Conservation (phyloP, 75 land plant species). For the Adiantum capillusveneris region DNA sequence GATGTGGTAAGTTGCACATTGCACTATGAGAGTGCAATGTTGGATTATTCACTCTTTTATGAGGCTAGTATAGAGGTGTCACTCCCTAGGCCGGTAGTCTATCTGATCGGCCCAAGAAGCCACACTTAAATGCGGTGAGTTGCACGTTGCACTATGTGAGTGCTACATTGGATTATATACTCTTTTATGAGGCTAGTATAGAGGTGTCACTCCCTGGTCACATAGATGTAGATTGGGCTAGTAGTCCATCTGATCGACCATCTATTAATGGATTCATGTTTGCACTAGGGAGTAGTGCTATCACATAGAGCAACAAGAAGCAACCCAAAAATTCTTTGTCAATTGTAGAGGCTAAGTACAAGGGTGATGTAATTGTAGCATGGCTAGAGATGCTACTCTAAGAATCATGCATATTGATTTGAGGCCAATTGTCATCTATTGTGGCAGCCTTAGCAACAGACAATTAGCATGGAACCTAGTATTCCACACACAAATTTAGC, state of each 20-base stretch:
- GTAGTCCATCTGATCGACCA: not conserved
- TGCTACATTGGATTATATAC: not conserved
- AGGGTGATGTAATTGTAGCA: not conserved
- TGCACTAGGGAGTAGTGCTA: not conserved
- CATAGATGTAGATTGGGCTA: not conserved
- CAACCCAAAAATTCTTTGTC: not conserved
- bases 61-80: not conserved
- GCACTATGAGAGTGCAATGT: not conserved
- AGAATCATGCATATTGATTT: not conserved
- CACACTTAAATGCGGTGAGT: not conserved
- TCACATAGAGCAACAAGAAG: not conserved
- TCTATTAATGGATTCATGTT: not conserved
- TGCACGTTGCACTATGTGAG: not conserved
- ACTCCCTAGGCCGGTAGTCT: not conserved
- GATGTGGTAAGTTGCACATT: not conserved
- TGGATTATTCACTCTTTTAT: not conserved
- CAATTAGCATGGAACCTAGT: not conserved
- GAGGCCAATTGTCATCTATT: conserved; percentile 1
- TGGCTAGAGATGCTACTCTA: not conserved
- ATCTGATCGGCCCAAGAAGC: not conserved
- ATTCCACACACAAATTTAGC: too few species aligned
- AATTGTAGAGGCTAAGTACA: not conserved
- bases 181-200: not conserved
- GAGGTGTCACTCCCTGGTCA: not conserved
- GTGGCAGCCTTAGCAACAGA: not conserved